Evolutionary conservation across 177 flowering plant species (phyloP), one percentile per base, ranked within the genome.

Genomic region (Tripterygium wilfordii): DNA sequence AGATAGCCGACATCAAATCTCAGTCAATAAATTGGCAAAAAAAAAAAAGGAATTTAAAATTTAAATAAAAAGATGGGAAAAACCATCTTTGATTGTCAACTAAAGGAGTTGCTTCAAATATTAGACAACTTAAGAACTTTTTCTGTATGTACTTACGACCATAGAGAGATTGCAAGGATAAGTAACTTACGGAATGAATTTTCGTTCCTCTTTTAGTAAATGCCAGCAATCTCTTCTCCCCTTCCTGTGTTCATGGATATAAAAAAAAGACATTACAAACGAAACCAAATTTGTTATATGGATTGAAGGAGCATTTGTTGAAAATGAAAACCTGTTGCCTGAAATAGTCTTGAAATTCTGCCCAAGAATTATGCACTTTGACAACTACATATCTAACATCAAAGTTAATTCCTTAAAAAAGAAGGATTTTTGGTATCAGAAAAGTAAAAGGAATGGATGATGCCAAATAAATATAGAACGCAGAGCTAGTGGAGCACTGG

Each of bases 321-420:
- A 29, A 19, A 32, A 52, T 27, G 65, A 42, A 9, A 36, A 82
- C 98, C 92, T 91, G 95, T 48, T 77, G 72, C 59, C 30, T 64
- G 69, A 81, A 88, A 54, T 78, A 83, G 8, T 81, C 84, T 37
- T 62, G 78, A 66, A 91, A 88, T 51, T 88, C 88, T 32, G 63
- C 75, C 98, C 98, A 91, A 13, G 98, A 83, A 45, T 50, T 42
- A 66, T 91, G 98, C 61, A 85, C 75, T 70, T 83, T 88, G 13
- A 85, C 92, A 62, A 88, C 96, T 14, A 91, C 98, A 65, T 81
- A 91, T 61, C 98, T 91, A 31, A 36, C 17, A 18, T 21, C 10
- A 16, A 53, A 39, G 68, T 72, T 58, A 74, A 67, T 15, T 17
- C 15, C 13, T 33, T 30, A 50, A 45, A 47, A 44, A 37, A 9